Conservation (phyloP, 495 filamentous ascomycete species). For the Cairneyella variabilis region DNA sequence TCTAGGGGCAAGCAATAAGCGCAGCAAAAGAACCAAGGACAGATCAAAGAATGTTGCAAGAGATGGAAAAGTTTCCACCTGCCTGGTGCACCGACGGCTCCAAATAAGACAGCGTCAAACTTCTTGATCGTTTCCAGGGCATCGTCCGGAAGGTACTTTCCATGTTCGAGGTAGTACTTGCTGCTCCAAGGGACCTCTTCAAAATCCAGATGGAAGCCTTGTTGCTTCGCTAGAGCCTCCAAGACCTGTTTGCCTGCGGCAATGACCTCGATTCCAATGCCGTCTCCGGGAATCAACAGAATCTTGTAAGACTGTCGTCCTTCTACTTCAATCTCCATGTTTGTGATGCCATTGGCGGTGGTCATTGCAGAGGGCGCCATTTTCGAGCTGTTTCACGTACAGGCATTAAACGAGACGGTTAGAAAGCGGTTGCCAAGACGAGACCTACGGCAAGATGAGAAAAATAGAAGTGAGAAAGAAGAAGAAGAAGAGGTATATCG, state of each 20-base stretch:
- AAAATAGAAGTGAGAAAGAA: too few species aligned
- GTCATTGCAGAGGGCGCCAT: too few species aligned
- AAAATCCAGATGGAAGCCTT: conserved; percentile 46
- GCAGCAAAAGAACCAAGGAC: too few species aligned
- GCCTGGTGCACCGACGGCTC: conserved; percentile 53
- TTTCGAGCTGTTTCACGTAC: too few species aligned
- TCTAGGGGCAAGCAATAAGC: too few species aligned
- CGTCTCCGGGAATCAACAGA: conserved; percentile 50
- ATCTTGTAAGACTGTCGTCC: conserved; percentile 47
- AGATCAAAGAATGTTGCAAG: too few species aligned
- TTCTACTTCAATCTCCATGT: too few species aligned
- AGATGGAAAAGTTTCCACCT: conserved; percentile 14
- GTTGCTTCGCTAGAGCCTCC: conserved; percentile 37
- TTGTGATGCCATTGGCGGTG: too few species aligned
- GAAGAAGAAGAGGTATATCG: too few species aligned
- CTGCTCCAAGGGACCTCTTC: conserved; percentile 49
- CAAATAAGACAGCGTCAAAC: conserved; percentile 54
- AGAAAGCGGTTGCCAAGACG: too few species aligned
- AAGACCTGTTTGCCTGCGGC: conserved; percentile 44
- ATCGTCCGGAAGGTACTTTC: conserved; percentile 51
- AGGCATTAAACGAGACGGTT: too few species aligned
- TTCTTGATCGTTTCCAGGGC: conserved; percentile 48
- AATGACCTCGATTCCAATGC: conserved; percentile 53
- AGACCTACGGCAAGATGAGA: too few species aligned
- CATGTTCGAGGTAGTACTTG: conserved; percentile 48